Evolutionary conservation across 306 rosid genomes (phyloP).

Genomic region (Cicer judaicum): DNA sequence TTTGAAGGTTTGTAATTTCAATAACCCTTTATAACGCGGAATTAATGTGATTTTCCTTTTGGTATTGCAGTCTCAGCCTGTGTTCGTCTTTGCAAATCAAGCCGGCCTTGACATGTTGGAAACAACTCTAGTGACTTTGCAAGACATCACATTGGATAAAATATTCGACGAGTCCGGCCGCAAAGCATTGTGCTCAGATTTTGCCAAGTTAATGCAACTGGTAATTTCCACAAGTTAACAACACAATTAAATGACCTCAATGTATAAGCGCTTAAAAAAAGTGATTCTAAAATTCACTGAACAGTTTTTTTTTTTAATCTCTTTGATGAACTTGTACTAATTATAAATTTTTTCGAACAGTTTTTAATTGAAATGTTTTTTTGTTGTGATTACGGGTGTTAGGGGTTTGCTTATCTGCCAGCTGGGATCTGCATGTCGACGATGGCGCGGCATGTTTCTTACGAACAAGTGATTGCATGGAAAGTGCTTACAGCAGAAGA

Average conservation of each 20-base stretch:
- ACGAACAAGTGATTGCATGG: conserved; percentile 94
- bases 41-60: conserved; percentile 6
- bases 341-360: neutral
- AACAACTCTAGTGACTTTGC: conserved; percentile 87
- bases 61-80: conserved; percentile 69
- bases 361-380: too few relatives aligned
- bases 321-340: neutral
- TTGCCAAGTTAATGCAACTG: conserved; percentile 92
- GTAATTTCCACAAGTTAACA: conserved; percentile 40
- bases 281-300: neutral
- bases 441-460: conserved; percentile 87
- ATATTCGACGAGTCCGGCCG: conserved; percentile 90
- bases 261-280: neutral
- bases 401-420: conserved; percentile 89
- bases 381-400: neutral
- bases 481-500: conserved; percentile 84
- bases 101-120: conserved; percentile 98
- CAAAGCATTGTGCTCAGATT: conserved; percentile 73
- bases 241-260: neutral
- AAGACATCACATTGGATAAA: conserved; percentile 92
- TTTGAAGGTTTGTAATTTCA: neutral
- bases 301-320: neutral
- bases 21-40: neutral
- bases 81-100: conserved; percentile 91
- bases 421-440: conserved; percentile 92